phyloP scores from a whole-genome alignment of 2,329 filamentous ascomycete species.

The Metarhizium humberi region DNA sequence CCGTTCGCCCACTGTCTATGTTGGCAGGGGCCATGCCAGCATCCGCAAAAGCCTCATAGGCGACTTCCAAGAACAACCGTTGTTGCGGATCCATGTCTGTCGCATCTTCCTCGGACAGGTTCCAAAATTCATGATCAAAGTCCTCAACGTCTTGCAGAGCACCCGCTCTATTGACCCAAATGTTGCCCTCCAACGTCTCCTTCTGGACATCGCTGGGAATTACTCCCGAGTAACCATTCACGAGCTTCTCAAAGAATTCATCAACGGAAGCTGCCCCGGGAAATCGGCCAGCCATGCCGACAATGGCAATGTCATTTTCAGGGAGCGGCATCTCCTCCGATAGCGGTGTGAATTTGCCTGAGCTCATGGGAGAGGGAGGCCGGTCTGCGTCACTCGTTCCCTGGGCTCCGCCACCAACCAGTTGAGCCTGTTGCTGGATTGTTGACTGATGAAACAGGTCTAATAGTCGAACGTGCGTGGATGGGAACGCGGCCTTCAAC shows the following conservation, averaged over 20 bases:
- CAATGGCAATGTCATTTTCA: too few relatives aligned
- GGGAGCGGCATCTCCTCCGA: too few relatives aligned
- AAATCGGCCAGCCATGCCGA: conserved; percentile 4
- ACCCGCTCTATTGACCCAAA: conserved; percentile 8
- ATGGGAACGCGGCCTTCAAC: too few relatives aligned
- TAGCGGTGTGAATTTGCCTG: too few relatives aligned
- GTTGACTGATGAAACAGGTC: too few relatives aligned
- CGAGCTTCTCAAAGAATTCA: conserved; percentile 7
- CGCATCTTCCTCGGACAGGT: conserved; percentile 6
- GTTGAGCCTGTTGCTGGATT: too few relatives aligned
- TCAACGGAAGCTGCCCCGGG: conserved; percentile 5
- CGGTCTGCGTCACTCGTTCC: too few relatives aligned
- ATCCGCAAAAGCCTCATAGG: background rate
- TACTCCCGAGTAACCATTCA: conserved; percentile 5
- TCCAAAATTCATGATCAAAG: conserved; percentile 9
- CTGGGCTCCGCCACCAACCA: too few relatives aligned
- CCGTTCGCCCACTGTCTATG: too few relatives aligned
- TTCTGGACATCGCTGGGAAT: background rate
- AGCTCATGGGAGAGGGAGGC: too few relatives aligned
- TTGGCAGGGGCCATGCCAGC: too few relatives aligned
- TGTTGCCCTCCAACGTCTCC: conserved; percentile 6
- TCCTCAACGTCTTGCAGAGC: conserved; percentile 4
- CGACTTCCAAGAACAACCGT: conserved; percentile 6
- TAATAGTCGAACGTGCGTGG: too few relatives aligned
- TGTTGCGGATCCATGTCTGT: conserved; percentile 9